Evolutionary conservation across 2,329 filamentous ascomycete species (phyloP), one percentile per base, ranked within the genome.

Genomic region (Trichothecium sympodiale): DNA sequence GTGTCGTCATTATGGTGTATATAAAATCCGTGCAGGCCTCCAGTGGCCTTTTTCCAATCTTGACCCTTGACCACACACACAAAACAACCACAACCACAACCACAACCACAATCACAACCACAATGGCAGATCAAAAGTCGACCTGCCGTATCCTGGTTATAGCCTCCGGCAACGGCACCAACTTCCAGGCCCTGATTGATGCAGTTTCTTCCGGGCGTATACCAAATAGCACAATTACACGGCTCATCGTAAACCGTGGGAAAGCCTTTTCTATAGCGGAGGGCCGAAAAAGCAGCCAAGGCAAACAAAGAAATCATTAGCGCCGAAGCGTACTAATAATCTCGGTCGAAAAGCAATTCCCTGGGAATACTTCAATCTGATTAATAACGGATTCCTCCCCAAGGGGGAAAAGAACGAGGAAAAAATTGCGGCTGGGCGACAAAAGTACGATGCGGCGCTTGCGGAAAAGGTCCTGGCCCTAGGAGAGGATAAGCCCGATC

Each of bases 321-420:
- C n/a, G n/a, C n/a, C n/a, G n/a, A n/a, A n/a, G n/a, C n/a, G n/a
- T n/a, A n/a, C n/a, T n/a, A n/a, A n/a, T n/a, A n/a, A n/a, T n/a
- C n/a, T n/a, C n/a, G n/a, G n/a, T n/a, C n/a, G n/a, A n/a, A n/a
- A n/a, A 50, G 60, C 55, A 38, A 88, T 93, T 38, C 78, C 83
- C 1, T 83, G 75, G 37, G 72, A 74, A 37, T 89, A 89, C 63
- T 86, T 89, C 67, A 89, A 89, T 57, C 72, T 91, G 29, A 67
- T 88, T 38, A 70, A 73, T 25, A 80, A 85, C 60, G 86, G 85
- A 40, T 74, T 71, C 51, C 52, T 64, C 36, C 44, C 46, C n/a
- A 62, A 64, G 38, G 67, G 69, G 23, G 83, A 83, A 51, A 71
- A 67, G 43, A 72, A 86, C 47, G 60, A 71, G 14, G 46, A 50